Evolutionary conservation across 768 basidiomycete genomes (phyloP), one percentile per base, ranked within the genome.

Genomic region (Lentinula edodes): DNA sequence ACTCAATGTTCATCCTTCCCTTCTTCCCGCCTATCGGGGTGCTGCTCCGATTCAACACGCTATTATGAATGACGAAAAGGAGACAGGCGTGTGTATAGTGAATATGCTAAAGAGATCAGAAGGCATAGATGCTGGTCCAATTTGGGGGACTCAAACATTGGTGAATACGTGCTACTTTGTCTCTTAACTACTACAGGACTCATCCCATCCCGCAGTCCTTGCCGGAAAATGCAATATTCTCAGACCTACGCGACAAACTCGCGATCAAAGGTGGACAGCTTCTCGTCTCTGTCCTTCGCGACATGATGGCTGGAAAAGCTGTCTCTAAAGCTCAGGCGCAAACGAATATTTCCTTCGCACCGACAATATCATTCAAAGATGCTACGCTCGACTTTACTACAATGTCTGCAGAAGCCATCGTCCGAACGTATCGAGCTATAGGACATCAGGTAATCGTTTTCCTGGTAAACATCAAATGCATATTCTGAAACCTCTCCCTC

Each of bases 31-130:
- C 32, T 95, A 91, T 71, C 86, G 95, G n/a, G 95, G 95, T 0
- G 86, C 95, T 8, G 91, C 93, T 2, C 95, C 95, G 0, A 91
- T 98, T 42, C 95, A 97, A 68, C 89, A 87, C 67, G 81, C 88
- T 0, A 78, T 98, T 43, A 73, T 91, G 48, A 84, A 88, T 62
- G 85, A 84, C 2, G 86, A 86, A 54, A 68, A 67, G 5, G 79
- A 83, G 63, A 92, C 90, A 0, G 95, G 93, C 0, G 93, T 96
- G 1, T 90, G 86, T 62, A 80, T 98, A 2, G 85, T 89, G 62
- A 82, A 88, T 63, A 92, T 92, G 88, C 77, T 84, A 58, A 85
- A 87, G 66, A 76, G 77, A 53, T 80, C 73, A 58, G 79, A 82
- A 58, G 93, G 92, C 0, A 87, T 95, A 43, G 95, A 96, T 72